Conservation (phyloP, 106 monocot species). For the Dioscorea zingiberensis region DNA sequence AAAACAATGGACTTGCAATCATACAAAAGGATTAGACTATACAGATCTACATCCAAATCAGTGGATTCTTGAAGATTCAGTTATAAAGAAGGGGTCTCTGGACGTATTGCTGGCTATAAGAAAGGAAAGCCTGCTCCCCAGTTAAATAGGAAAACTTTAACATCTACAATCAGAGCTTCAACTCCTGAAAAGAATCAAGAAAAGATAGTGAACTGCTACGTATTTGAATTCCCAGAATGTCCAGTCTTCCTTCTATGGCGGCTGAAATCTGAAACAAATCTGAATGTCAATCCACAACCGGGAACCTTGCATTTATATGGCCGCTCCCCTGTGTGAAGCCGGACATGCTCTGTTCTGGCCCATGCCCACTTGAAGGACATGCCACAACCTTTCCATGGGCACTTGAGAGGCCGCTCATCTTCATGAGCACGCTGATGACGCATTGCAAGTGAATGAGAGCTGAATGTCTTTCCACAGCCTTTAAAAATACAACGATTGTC, state of each 20-base stretch:
- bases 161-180: not conserved
- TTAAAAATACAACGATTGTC: slow-evolving; percentile 31
- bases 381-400: slow-evolving; percentile 46
- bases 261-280: slow-evolving; percentile 62
- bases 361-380: slow-evolving; percentile 77
- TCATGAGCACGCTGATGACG: slow-evolving; percentile 43
- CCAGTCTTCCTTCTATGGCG: slow-evolving; percentile 60
- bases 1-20: too few relatives aligned
- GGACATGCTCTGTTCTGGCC: slow-evolving; percentile 66
- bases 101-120: not conserved
- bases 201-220: not conserved
- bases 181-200: not conserved
- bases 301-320: slow-evolving; percentile 49
- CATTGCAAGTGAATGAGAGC: slow-evolving; percentile 28
- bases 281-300: slow-evolving; percentile 58
- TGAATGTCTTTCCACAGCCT: slow-evolving; percentile 50
- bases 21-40: not conserved
- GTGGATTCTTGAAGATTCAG: not conserved
- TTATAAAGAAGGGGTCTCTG: too few relatives aligned
- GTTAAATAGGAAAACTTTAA: not conserved
- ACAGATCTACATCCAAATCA: not conserved
- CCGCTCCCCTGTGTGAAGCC: slow-evolving; percentile 56
- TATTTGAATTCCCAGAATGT: slow-evolving; percentile 16
- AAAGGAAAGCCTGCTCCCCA: not conserved
- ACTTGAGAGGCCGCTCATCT: slow-evolving; percentile 49